Percentiles rank a stretch among this genome's conserved stretches.
Conservation (phyloP, 176 grass and related monocot genomes). For the Oryza meridionalis region DNA sequence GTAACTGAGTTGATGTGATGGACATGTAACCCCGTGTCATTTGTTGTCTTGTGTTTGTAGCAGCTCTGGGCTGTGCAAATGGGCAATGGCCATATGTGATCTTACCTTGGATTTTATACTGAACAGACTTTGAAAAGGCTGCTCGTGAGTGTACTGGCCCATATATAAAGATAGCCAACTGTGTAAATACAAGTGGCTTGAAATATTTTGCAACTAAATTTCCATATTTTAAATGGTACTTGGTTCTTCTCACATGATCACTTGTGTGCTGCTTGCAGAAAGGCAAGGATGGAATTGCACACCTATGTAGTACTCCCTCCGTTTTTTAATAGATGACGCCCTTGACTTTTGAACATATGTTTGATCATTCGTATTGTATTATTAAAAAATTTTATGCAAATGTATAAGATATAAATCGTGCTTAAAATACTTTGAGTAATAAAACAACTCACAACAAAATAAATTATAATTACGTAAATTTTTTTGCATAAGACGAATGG, state of each 20-base stretch:
- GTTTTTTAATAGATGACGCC: too few species aligned
- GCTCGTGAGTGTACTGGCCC: too few species aligned
- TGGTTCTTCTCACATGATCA: not conserved
- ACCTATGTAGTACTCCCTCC: too few species aligned
- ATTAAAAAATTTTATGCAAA: too few species aligned
- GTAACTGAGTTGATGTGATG: not conserved
- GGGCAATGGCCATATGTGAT: not conserved
- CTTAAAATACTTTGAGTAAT: too few species aligned
- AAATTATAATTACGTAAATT: too few species aligned
- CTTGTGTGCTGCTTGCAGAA: not conserved
- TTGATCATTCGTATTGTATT: too few species aligned
- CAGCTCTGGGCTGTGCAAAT: not conserved
- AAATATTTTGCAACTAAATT: not conserved
- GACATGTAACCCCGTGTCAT: not conserved
- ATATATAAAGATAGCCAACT: not conserved
- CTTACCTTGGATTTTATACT: not conserved
- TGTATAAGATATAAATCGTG: too few species aligned
- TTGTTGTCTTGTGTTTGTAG: not conserved
- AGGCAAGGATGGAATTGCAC: not conserved
- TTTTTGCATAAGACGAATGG: too few species aligned
- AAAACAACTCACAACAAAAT: too few species aligned
- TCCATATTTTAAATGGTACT: not conserved
- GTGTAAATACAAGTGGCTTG: not conserved
- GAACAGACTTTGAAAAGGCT: not conserved
- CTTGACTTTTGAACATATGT: too few species aligned